These are phyloP conservation scores for Lachancea fermentati DNA, from an alignment of 805 yeast species.

Conservation along the genomic window DNA sequence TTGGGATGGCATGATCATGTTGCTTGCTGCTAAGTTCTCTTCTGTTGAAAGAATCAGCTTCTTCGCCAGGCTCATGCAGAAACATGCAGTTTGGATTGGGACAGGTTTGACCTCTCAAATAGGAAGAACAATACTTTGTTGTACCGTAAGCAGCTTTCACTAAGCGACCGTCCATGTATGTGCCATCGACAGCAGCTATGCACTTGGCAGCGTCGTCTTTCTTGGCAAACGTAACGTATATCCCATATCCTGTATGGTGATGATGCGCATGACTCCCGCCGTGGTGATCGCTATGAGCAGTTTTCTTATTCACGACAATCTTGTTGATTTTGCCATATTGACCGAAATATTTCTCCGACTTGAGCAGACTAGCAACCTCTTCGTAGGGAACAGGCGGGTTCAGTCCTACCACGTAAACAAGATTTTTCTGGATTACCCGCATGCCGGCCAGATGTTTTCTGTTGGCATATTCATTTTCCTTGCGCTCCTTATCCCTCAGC, in stretches of 20 bases:
- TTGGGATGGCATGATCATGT: constrained; percentile 14
- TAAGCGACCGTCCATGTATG: constrained; percentile 83
- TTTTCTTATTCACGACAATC: constrained; percentile 83
- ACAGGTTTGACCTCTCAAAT: constrained; percentile 89
- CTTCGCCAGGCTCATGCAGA: constrained; percentile 98
- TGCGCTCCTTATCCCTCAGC: constrained; percentile 84
- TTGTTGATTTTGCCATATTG: constrained; percentile 95
- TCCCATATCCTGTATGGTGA: constrained; percentile 78
- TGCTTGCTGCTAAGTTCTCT: constrained; percentile 35
- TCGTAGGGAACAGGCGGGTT: constrained; percentile 75
- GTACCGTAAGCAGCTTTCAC: constrained; percentile 97
- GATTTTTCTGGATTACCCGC: constrained; percentile 96
- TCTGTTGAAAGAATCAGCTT: constrained; percentile 93
- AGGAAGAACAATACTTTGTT: constrained; percentile 96
- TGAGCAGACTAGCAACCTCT: constrained; percentile 71
- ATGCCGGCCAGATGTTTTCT: constrained; percentile 93
- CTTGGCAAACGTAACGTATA: constrained; percentile 85
- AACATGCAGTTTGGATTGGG: constrained; percentile 99
- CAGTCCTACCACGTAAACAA: constrained; percentile 93
- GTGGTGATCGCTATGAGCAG: constrained; percentile 35
- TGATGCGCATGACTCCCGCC: constrained; percentile 20
- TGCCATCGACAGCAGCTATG: constrained; percentile 87
- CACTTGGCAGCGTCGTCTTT: constrained; percentile 96
- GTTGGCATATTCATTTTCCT: constrained; percentile 74
- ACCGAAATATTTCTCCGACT: constrained; percentile 94